A percentile compares a stretch with the other conserved stretches of the same genome.
These are phyloP conservation scores for Ceratocystis colombiana DNA, from an alignment of 2,329 filamentous ascomycete genomes.

Conservation along the genomic window DNA sequence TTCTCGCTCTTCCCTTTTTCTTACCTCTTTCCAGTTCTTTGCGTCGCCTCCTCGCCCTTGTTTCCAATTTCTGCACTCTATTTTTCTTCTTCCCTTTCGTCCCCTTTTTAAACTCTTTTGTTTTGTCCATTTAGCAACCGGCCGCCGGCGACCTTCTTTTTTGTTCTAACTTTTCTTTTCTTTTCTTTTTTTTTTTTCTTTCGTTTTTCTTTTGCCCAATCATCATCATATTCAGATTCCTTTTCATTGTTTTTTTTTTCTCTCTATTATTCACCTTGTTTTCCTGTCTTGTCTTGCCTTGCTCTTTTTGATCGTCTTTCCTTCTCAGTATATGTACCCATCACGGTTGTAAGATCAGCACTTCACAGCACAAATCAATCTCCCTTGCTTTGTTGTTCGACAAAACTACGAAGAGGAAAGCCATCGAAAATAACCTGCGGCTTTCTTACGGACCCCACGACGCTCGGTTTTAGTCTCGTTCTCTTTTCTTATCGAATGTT, in stretches of 20 bases:
- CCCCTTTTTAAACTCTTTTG: slow-evolving; percentile 15
- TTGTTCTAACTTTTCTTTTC: slow-evolving; percentile 9
- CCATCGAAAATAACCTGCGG: background rate
- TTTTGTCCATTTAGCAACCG: slow-evolving; percentile 17
- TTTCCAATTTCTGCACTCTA: slow-evolving; percentile 29
- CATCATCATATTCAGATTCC: slow-evolving; percentile 9
- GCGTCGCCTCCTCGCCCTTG: slow-evolving; percentile 1
- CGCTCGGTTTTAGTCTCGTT: slow-evolving; percentile 4
- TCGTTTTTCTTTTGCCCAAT: slow-evolving; percentile 1
- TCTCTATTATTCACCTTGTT: slow-evolving; percentile 10
- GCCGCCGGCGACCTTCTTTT: slow-evolving; percentile 23
- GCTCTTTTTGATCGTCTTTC: slow-evolving; percentile 12
- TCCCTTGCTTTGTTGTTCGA: slow-evolving; percentile 15
- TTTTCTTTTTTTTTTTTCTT: slow-evolving; percentile 12
- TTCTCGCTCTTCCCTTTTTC: slow-evolving; percentile 2
- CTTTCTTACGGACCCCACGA: background rate
- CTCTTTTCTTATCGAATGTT: background rate
- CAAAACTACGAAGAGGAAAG: slow-evolving; percentile 3
- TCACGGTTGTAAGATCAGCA: slow-evolving; percentile 11
- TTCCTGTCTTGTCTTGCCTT: background rate
- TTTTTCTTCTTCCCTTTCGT: slow-evolving; percentile 29
- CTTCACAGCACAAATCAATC: background rate
- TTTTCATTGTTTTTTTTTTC: slow-evolving; percentile 20
- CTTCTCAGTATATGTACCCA: slow-evolving; percentile 19
- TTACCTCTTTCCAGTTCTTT: background rate